phyloP scores from a whole-genome alignment of 1,284 basidiomycete genomes.

The Neolentinus lepideus region DNA sequence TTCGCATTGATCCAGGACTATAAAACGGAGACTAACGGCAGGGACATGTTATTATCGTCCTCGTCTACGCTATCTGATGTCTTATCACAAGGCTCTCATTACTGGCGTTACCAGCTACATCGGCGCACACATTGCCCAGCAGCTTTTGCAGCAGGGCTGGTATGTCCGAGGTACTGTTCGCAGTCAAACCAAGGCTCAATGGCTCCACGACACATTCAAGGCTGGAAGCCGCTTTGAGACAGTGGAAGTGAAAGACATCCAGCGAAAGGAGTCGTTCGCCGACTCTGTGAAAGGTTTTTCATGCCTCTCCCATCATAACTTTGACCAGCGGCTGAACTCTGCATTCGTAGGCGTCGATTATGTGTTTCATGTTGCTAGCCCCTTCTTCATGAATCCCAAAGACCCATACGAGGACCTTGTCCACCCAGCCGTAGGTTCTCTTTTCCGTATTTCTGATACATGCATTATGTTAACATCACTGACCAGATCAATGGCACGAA shows the following conservation, averaged over 20 bases:
- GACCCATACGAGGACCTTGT: background rate
- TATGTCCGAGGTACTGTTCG: slow-evolving; percentile 13
- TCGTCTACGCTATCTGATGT: too few species aligned
- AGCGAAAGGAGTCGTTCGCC: background rate
- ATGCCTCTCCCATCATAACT: too few species aligned
- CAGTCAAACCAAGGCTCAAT: background rate
- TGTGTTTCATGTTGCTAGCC: background rate
- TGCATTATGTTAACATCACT: background rate
- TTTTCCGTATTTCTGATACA: background rate
- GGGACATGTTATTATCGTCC: too few species aligned
- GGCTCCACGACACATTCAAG: slow-evolving; percentile 1
- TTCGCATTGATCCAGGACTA: too few species aligned
- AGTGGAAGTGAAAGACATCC: background rate
- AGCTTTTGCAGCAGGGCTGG: slow-evolving; percentile 23
- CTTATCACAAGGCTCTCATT: slow-evolving; percentile 8
- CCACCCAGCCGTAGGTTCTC: background rate
- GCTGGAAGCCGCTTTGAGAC: background rate
- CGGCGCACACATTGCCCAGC: slow-evolving; percentile 22
- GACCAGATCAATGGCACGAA: background rate
- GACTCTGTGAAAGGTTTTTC: background rate
- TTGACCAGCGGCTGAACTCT: background rate
- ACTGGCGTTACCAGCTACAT: slow-evolving; percentile 27
- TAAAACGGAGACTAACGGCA: too few species aligned
- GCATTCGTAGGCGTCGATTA: background rate
- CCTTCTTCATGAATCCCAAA: background rate